Percentiles rank a stretch among this genome's conserved stretches.
phyloP scores from a whole-genome alignment of 148 eudicot genomes.

The Rhododendron ferrugineum region DNA sequence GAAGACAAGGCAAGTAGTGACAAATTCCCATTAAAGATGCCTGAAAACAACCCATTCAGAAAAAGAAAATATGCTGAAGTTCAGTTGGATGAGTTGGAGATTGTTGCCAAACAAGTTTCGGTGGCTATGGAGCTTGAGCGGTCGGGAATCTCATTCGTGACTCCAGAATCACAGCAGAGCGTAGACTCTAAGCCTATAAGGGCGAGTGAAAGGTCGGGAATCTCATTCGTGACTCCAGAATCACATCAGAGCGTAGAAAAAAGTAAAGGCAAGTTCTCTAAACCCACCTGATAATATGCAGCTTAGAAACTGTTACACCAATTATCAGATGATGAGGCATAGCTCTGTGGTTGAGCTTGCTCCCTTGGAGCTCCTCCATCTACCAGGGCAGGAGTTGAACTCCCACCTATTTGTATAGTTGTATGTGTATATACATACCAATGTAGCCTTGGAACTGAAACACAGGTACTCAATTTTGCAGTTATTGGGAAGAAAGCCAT shows the following conservation, averaged over 20 bases:
- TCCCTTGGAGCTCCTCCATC: too few species aligned
- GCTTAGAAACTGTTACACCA: background rate
- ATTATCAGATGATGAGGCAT: background rate
- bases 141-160: slow-evolving; percentile 13
- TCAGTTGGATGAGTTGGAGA: slow-evolving; percentile 16
- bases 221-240: slow-evolving; percentile 16
- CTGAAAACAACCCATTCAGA: slow-evolving; percentile 54
- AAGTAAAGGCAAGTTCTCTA: slow-evolving; percentile 16
- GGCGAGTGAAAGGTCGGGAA: slow-evolving; percentile 27
- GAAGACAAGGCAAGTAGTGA: slow-evolving; percentile 17
- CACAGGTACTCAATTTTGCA: background rate
- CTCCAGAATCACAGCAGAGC: slow-evolving; percentile 40
- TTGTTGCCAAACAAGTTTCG: slow-evolving; percentile 24
- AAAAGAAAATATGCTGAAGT: slow-evolving; percentile 36
- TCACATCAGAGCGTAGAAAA: slow-evolving; percentile 40
- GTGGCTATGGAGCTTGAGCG: slow-evolving; percentile 36
- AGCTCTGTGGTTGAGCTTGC: background rate
- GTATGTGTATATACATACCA: background rate
- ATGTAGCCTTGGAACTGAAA: background rate
- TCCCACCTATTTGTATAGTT: background rate
- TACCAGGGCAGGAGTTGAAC: too few species aligned
- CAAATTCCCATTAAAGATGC: slow-evolving; percentile 22
- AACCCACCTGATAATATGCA: background rate
- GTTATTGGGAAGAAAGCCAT: slow-evolving; percentile 19
- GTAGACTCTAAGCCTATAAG: slow-evolving; percentile 11